Base-by-base conservation (phyloP, 1,139 yeast species). In the Diutina siamensis region DNA sequence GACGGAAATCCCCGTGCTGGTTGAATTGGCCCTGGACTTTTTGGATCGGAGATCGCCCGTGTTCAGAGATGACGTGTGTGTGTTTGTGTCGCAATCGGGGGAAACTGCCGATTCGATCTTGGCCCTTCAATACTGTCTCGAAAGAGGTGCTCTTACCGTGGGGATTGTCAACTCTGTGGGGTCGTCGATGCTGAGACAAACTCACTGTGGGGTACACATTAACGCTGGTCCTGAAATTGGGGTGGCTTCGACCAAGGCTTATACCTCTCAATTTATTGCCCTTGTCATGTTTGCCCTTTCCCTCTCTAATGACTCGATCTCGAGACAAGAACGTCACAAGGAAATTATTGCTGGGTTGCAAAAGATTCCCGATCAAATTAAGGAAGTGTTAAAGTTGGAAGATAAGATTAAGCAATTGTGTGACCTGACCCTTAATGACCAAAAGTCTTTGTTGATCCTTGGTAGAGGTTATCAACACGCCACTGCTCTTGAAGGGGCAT, bases 151-250 rank as follows among this genome's bases (percentile, higher is more conserved):
- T 31, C 74, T 94, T 55, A 89, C 97, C 31, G 94, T 94, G 49
- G 99, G 99, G 67, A 85, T 94, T 58, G 98, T 94, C 47, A 71
- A 71, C 59, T 78, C 88, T 52, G 99, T 94, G 44, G 99, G 99
- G 58, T 94, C 98, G 5, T 80, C 94, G 45, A 87, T 94, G 68
- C 89, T 97, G 19, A 80, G 97, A 64, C 83, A 80, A 59, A 94
- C 99, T 38, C 95, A 89, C 67, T 94, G 98, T 72, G 99, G 99
- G 77, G 97, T 94, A 47, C 99, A 94, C 64, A 89, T 94, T 62
- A 94, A 94, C 63, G 98, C 98, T 42, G 99, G 99, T 52, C 98
- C 98, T 38, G 99, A 94, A 70, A 92, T 94, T 54, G 98, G 98
- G 64, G 99, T 94, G 56, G 99, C 98, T 12, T 88, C 97, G n/a